Evolutionary conservation across 257 asterid species (phyloP).

Genomic region (Nicotiana obtusifolia): DNA sequence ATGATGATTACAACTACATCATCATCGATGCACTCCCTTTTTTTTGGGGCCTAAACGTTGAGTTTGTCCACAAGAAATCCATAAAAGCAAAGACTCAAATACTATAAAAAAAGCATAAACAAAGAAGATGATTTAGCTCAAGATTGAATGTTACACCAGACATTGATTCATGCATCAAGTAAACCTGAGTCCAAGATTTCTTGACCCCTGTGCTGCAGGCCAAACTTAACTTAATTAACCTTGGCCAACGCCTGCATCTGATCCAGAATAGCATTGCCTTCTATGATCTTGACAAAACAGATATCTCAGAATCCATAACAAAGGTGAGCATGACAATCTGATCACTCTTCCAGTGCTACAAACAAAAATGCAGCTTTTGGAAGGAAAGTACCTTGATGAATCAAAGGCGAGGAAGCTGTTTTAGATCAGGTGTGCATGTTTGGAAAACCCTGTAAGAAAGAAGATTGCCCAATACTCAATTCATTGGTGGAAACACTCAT

Average conservation of each 20-base stretch:
- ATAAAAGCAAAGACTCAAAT: too few species aligned
- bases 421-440: neutral
- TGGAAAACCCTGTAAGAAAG: neutral
- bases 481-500: constrained; percentile 32
- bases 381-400: neutral
- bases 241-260: neutral
- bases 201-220: neutral
- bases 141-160: neutral
- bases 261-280: neutral
- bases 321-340: neutral
- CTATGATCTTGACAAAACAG: neutral
- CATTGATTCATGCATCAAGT: neutral
- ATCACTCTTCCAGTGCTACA: neutral
- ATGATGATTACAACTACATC: too few species aligned
- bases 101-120: neutral
- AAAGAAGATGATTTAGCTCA: neutral
- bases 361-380: neutral
- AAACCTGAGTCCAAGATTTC: neutral
- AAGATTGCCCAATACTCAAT: constrained; percentile 13
- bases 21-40: too few species aligned
- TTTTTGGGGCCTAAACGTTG: too few species aligned
- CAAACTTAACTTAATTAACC: neutral
- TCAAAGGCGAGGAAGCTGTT: neutral
- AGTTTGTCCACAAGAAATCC: too few species aligned
- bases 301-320: neutral